Base-by-base conservation (phyloP, 306 rosid species). In the Psophocarpus tetragonolobus region DNA sequence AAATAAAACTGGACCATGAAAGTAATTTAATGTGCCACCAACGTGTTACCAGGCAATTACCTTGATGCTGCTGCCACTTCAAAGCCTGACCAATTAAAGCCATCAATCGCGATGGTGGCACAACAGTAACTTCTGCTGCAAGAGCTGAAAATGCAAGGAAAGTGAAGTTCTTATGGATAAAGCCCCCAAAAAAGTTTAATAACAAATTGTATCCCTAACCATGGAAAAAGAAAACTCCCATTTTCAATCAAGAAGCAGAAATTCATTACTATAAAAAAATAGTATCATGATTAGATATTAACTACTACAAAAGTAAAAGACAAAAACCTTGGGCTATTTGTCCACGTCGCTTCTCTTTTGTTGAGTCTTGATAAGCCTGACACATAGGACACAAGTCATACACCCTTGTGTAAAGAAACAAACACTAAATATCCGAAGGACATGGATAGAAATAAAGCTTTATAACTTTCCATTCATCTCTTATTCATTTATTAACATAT, bases 41-140 rank as follows among this genome's bases (percentile, higher is more conserved):
- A 42, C 44, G 11, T 9, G 8, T 44, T 23, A 17, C 58, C 72
- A 69, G 62, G 68, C 14, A 12, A 20, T 78, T 73, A 94, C 98
- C 98, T 85, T 96, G 99, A 79, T 96, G 96, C 79, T 96, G 99
- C 87, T 96, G 99, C 99, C 99, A 96, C 85, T 96, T 96, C 77
- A 96, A 84, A 78, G 98, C 88, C 91, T 96, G 99, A 42, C 98
- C 98, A 82, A 96, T 90, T 80, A 96, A 84, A 82, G 97, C 98
- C 97, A 93, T 96, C 74, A 96, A 86, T 73, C 99, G 89, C 20
- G 99, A 96, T 44, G 99, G 99, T 30, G 98, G 98, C 54, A 96
- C 99, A 26, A 96, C 97, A 77, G 97, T 91, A 71, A 96, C 99
- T 87, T 96, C 98, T 8, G 90, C 98, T 36, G 98, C 90, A 73